Evolutionary conservation across 805 yeast genomes (phyloP), one percentile per base, ranked within the genome.

Genomic region (Yarrowia sp.): DNA sequence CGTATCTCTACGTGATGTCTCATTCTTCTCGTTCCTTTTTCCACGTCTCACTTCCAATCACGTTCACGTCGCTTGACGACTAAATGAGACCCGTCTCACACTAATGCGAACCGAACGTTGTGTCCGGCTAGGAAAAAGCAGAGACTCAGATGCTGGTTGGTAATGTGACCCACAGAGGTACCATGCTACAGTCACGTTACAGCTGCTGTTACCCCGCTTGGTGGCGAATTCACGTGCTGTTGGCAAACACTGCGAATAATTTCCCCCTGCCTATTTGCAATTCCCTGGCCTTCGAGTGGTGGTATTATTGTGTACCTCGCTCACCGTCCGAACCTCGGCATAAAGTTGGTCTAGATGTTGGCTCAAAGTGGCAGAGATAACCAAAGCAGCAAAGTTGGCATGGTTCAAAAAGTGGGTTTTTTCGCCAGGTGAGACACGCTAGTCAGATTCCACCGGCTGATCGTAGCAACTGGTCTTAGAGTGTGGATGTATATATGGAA

Each of bases 351-450:
- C 19, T 14, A 43, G 47, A 43, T 17, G 24, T n/a, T 7, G 13
- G 24, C 53, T 47, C 53, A 47, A 47, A 49, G 40, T 5, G 55
- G 55, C 34, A 49, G 55, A 33, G 40, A 49, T 34, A n/a, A 12
- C 19, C 38, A 17, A 14, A 43, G 47, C 14, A 34, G 39, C 55
- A 49, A 49, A 34, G 55, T 49, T 49, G 36, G 24, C 24, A 17
- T 17, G 36, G 33, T 24, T 24, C 38, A 36, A 36, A 19, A 43
- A 43, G 30, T 10, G 33, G 33, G 13, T 43, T 46, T 43, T 24
- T 24, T 24, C 30, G 39, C 19, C 53, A 30, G 38, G 14, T 49
- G 33, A 49, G 53, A 49, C 53, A 49, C 53, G 39, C 53, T 30
- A 49, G 53, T 9, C 30, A 24, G 30, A 24, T 24, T 24, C 30